Evolutionary conservation across 2,329 filamentous ascomycete genomes (phyloP).

Genomic region (Thermoascus crustaceus): DNA sequence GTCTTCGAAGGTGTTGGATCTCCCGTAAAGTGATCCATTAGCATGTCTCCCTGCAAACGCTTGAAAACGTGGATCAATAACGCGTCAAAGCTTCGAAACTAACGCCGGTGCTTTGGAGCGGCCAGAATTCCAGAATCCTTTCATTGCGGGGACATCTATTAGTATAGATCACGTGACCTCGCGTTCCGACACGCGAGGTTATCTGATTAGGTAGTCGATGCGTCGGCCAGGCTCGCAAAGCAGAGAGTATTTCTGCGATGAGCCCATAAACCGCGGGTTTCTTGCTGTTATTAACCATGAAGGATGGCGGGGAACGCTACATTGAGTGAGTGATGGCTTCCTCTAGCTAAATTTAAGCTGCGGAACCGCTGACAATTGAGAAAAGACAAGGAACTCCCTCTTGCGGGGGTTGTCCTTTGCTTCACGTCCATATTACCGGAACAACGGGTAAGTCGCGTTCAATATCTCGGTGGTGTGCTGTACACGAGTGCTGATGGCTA

Average conservation of each 20-base stretch:
- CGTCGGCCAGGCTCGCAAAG: too few relatives aligned
- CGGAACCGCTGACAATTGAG: conserved; percentile 12
- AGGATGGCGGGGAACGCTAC: conserved; percentile 31
- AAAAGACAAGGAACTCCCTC: conserved; percentile 54
- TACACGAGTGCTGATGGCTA: conserved; percentile 6
- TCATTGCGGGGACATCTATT: background rate
- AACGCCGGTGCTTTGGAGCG: too few relatives aligned
- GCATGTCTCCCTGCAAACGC: too few relatives aligned
- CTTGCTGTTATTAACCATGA: conserved; percentile 29
- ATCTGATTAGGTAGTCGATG: too few relatives aligned
- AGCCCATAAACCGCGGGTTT: too few relatives aligned
- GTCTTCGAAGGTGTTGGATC: too few relatives aligned
- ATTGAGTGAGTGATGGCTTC: conserved; percentile 21
- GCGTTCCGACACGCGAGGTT: conserved; percentile 6
- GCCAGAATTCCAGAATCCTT: background rate
- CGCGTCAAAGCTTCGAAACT: too few relatives aligned
- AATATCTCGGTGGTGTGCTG: conserved; percentile 1
- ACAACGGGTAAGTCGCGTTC: conserved; percentile 53
- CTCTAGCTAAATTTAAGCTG: too few relatives aligned
- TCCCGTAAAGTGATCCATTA: too few relatives aligned
- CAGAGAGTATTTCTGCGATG: too few relatives aligned
- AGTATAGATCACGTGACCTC: conserved; percentile 4
- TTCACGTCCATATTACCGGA: conserved; percentile 79
- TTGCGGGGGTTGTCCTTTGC: conserved; percentile 69
- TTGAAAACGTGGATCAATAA: too few relatives aligned